phyloP scores from a whole-genome alignment of 805 yeast species.

The Kluyveromyces dobzhanskii region DNA sequence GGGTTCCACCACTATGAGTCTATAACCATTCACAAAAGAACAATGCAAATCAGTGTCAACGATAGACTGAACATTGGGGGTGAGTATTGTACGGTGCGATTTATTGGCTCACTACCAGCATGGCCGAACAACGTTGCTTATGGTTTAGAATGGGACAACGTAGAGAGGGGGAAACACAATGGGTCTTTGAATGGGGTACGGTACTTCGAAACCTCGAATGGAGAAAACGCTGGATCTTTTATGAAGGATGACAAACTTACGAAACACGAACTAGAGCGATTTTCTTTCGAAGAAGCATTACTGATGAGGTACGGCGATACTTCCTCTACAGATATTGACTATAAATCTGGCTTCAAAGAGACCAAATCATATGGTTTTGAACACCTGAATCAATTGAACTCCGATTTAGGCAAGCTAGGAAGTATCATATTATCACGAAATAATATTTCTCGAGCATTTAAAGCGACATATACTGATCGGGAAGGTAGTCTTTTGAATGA shows the following conservation, averaged over 20 bases:
- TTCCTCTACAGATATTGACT: slow-evolving; percentile 20
- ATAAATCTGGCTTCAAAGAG: slow-evolving; percentile 46
- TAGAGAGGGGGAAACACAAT: slow-evolving; percentile 58
- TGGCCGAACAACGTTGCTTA: slow-evolving; percentile 54
- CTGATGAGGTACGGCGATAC: slow-evolving; percentile 36
- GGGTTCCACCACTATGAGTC: too few species aligned
- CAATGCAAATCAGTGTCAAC: slow-evolving; percentile 15
- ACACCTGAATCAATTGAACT: slow-evolving; percentile 39
- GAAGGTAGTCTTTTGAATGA: too few species aligned
- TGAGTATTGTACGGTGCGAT: slow-evolving; percentile 55
- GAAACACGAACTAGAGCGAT: slow-evolving; percentile 28
- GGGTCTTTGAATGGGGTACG: slow-evolving; percentile 47
- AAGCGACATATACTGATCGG: too few species aligned
- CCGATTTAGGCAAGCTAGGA: slow-evolving; percentile 37
- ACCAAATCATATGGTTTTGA: slow-evolving; percentile 64
- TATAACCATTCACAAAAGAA: too few species aligned
- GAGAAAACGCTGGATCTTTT: slow-evolving; percentile 18
- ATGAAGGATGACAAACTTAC: slow-evolving; percentile 12
- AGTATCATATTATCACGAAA: slow-evolving; percentile 43
- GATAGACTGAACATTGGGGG: slow-evolving; percentile 32
- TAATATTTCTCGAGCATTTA: slow-evolving; percentile 23
- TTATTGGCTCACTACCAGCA: slow-evolving; percentile 47
- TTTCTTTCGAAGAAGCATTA: slow-evolving; percentile 43
- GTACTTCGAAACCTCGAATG: slow-evolving; percentile 40
- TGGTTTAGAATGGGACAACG: slow-evolving; percentile 86